phyloP scores from a whole-genome alignment of 345 rosid species.

The Moricandia moricandioides region DNA sequence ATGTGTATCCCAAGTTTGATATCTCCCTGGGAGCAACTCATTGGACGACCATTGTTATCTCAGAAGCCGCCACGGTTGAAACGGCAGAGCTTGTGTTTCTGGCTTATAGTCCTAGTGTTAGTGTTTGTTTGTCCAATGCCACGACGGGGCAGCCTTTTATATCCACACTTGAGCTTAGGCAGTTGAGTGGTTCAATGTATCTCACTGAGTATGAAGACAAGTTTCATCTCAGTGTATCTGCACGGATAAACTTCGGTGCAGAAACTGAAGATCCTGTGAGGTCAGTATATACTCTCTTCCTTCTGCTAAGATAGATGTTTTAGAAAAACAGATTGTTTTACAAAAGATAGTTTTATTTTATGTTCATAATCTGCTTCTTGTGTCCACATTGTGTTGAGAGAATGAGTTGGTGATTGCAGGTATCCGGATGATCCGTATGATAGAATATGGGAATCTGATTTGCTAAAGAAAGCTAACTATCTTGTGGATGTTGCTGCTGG shows the following conservation, averaged over 20 bases:
- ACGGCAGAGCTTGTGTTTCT: constrained; percentile 75
- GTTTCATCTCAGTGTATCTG: constrained; percentile 74
- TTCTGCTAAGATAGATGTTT: no score
- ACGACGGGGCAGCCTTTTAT: constrained; percentile 97
- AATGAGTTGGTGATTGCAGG: constrained; percentile 29
- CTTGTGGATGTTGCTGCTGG: constrained; percentile 97
- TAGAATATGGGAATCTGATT: constrained; percentile 95
- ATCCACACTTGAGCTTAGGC: constrained; percentile 97
- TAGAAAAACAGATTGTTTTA: no score
- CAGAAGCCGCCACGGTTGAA: constrained; percentile 71
- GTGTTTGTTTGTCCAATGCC: constrained; percentile 93
- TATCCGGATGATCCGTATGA: constrained; percentile 98
- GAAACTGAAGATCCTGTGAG: constrained; percentile 77
- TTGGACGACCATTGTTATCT: constrained; percentile 90
- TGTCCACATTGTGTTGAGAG: background rate
- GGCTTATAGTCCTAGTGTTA: constrained; percentile 63
- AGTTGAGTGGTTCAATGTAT: constrained; percentile 86
- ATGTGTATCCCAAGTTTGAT: constrained; percentile 92
- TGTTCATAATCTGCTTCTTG: background rate
- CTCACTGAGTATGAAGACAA: constrained; percentile 55
- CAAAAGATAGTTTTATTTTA: no score
- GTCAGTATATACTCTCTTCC: constrained; percentile 35
- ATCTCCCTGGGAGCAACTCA: constrained; percentile 85
- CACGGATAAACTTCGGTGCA: constrained; percentile 95
- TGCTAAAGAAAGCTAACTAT: constrained; percentile 70